Evolutionary conservation across 1,284 basidiomycete species (phyloP).

Genomic region (Singerocomus rubriflavus): DNA sequence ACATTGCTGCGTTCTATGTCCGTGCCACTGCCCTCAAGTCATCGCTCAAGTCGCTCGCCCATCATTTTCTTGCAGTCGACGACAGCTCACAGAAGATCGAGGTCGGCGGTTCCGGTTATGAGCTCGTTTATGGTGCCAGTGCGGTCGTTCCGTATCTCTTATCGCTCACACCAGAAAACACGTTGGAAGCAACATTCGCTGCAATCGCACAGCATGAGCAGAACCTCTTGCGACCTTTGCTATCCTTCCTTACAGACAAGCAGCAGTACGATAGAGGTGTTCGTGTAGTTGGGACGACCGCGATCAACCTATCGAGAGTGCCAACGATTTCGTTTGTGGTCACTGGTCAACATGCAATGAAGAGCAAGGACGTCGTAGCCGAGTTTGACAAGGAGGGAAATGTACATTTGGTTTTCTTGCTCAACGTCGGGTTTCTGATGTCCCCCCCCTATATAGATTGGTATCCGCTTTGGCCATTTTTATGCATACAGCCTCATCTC

Average conservation of each 20-base stretch:
- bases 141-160: slow-evolving; percentile 64
- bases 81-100: slow-evolving; percentile 60
- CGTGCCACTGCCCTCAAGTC: slow-evolving; percentile 42
- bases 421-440: background rate
- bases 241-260: slow-evolving; percentile 40
- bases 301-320: slow-evolving; percentile 43
- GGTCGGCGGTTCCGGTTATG: slow-evolving; percentile 72
- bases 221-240: slow-evolving; percentile 38
- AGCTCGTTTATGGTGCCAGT: slow-evolving; percentile 59
- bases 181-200: slow-evolving; percentile 47
- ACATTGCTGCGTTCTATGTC: slow-evolving; percentile 66
- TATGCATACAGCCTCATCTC: slow-evolving; percentile 70
- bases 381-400: slow-evolving; percentile 57
- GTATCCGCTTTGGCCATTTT: slow-evolving; percentile 76
- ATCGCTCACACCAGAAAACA: slow-evolving; percentile 49
- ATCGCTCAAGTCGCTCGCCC: slow-evolving; percentile 57
- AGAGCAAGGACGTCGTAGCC: slow-evolving; percentile 63
- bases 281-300: slow-evolving; percentile 61
- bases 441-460: slow-evolving; percentile 46
- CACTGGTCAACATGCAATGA: slow-evolving; percentile 47
- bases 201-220: slow-evolving; percentile 47
- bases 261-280: slow-evolving; percentile 54
- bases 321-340: slow-evolving; percentile 77
- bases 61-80: slow-evolving; percentile 66
- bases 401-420: slow-evolving; percentile 41